Evolutionary conservation across 495 filamentous ascomycete species (phyloP), one percentile per base, ranked within the genome.

Genomic region (Neurospora terricola): DNA sequence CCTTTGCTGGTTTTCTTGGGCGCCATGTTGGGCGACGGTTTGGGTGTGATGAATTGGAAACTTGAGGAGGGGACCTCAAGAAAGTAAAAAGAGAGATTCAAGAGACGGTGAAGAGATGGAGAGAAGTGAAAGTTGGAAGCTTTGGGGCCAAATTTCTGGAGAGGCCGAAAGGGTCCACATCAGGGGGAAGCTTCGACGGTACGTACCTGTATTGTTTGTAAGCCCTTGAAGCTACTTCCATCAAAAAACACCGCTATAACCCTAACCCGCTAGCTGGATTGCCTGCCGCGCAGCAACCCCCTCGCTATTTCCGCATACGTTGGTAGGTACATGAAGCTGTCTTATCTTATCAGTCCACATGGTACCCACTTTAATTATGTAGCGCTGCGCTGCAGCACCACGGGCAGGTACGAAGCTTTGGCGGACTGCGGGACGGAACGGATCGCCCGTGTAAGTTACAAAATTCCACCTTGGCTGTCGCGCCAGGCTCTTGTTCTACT

Each of bases 1-100:
- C 68, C 71, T 54, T 75, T 76, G 34, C 70, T 14, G 30, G 72
- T 54, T 72, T 77, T 77, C 34, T 69, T 77, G 3, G 78, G 80
- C 16, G 78, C 76, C 78, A 77, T 77, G 62, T 30, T 73, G 30
- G 70, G 54, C 27, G 37, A 68, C 66, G 6, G 34, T 43, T 40
- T 71, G 62, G 40, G 27, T n/a, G 38, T 43, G 62, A 39, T 59
- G 59, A 45, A 37, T 48, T 14, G 38, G 12, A 16, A 48, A 21
- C 9, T 38, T 37, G 18, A 40, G 23, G 36, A 36, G 36, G 14
- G 18, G 45, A 9, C 42, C 42, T 18, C 43, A 10, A 45, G n/a
- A 14, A 38, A 42, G 11, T 10, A 5, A 14, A 38, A 34, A 12
- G 21, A 71, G 2, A 48, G 6, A 21, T 5, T 9, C 5, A 68